phyloP scores from a whole-genome alignment of 805 yeast species.

The Candida xiaguanensis region DNA sequence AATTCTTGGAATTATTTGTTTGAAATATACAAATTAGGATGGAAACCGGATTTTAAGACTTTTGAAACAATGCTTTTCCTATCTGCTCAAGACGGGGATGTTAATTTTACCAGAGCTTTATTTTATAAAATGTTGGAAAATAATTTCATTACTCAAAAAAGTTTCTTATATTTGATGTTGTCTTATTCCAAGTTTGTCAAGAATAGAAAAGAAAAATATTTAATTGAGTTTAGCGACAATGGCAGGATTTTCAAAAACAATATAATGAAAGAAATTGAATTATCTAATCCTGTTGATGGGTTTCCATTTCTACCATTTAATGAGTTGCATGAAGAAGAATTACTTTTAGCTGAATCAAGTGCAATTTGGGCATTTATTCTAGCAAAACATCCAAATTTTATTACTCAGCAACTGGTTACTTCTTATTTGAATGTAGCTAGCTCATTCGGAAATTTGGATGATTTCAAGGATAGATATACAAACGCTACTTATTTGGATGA shows the following conservation, averaged over 20 bases:
- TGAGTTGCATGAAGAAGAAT: constrained; percentile 32
- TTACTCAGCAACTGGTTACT: constrained; percentile 43
- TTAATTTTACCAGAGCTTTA: constrained; percentile 65
- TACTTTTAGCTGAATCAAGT: constrained; percentile 66
- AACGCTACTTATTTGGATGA: constrained; percentile 25
- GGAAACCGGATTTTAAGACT: constrained; percentile 45
- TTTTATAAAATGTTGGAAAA: constrained; percentile 45
- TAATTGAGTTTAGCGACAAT: constrained; percentile 38
- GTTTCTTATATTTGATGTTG: constrained; percentile 45
- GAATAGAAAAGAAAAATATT: constrained; percentile 20
- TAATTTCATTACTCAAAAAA: constrained; percentile 29
- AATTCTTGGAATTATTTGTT: constrained; percentile 79
- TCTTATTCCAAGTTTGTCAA: constrained; percentile 42
- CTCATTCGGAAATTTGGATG: constrained; percentile 27
- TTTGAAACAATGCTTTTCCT: constrained; percentile 69
- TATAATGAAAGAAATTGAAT: constrained; percentile 29
- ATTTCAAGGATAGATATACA: constrained; percentile 32
- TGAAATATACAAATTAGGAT: constrained; percentile 48
- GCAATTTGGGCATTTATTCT: constrained; percentile 68
- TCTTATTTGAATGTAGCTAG: constrained; percentile 50
- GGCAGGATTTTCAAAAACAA: constrained; percentile 48
- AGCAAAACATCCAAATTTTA: constrained; percentile 37
- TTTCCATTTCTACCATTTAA: constrained; percentile 73
- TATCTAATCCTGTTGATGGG: constrained; percentile 3
- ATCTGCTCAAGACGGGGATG: constrained; percentile 78